Conservation (phyloP, 441 rosid species). For the Pelargonium citronellum region DNA sequence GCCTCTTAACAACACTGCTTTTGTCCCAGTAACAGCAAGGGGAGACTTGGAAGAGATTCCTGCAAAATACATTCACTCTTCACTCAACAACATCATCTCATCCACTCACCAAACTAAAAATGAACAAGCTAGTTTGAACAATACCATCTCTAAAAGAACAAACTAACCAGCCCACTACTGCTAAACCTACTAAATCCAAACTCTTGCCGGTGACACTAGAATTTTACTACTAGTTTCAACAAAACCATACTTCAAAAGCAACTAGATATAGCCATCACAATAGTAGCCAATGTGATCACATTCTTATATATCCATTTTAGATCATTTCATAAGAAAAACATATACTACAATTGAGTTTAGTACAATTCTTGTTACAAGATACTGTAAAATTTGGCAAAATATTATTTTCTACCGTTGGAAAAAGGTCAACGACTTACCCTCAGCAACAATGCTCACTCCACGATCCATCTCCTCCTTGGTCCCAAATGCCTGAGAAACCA, state of each 20-base stretch:
- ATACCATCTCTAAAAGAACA: neutral
- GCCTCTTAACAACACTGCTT: constrained; percentile 56
- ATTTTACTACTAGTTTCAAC: no score
- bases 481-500: constrained; percentile 60
- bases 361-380: no score
- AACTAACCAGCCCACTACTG: neutral
- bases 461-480: constrained; percentile 49
- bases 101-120: neutral
- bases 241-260: no score
- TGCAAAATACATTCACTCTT: constrained; percentile 16
- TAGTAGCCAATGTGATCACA: no score
- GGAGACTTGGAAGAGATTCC: constrained; percentile 76
- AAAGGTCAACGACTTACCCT: constrained; percentile 39
- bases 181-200: no score
- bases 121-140: neutral
- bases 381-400: no score
- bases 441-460: constrained; percentile 45
- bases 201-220: no score
- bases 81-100: neutral
- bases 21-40: constrained; percentile 69
- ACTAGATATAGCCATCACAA: no score
- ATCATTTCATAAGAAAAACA: no score
- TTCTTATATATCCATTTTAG: no score
- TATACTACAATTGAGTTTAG: no score
- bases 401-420: neutral